Conservation (phyloP, 148 eudicot genomes). For the Euryodendron excelsum region DNA sequence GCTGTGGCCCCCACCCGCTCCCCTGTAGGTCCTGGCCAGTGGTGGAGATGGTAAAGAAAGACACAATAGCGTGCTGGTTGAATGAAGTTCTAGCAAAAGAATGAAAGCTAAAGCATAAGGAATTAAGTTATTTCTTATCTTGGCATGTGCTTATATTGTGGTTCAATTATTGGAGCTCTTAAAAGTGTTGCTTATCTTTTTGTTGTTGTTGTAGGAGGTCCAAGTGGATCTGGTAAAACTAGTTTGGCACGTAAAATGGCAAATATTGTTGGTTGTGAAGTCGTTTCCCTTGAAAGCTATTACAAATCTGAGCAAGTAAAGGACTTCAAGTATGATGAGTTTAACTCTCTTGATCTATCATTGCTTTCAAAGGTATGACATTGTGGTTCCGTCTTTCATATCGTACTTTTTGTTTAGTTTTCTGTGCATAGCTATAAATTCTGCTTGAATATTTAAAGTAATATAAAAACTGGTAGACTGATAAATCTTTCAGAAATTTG, state of each 20-base stretch:
- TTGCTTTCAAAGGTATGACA: constrained; percentile 75
- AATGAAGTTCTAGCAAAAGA: not conserved
- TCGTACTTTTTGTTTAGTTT: constrained; percentile 3
- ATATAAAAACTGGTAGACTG: too few relatives aligned
- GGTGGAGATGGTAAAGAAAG: too few relatives aligned
- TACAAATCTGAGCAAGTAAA: constrained; percentile 90
- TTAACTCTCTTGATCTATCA: constrained; percentile 83
- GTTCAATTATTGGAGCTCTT: not conserved
- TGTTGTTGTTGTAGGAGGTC: constrained; percentile 71
- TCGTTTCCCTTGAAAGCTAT: constrained; percentile 95
- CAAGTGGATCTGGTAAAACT: constrained; percentile 99
- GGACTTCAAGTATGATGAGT: constrained; percentile 91
- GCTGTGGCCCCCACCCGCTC: too few relatives aligned
- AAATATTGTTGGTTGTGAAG: constrained; percentile 97
- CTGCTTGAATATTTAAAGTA: not conserved
- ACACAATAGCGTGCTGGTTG: not conserved
- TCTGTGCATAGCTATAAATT: not conserved
- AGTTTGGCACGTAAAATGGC: constrained; percentile 99
- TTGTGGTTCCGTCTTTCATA: constrained; percentile 7
- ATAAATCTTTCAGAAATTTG: too few relatives aligned
- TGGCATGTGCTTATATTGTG: not conserved
- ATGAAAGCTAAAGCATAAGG: not conserved
- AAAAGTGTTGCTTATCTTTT: constrained; percentile 5
- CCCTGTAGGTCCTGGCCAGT: too few relatives aligned
- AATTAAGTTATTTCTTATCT: not conserved